Evolutionary conservation across 108 stramenopile genomes (phyloP), one percentile per base, ranked within the genome.

Genomic region (Epipyxis sp.): DNA sequence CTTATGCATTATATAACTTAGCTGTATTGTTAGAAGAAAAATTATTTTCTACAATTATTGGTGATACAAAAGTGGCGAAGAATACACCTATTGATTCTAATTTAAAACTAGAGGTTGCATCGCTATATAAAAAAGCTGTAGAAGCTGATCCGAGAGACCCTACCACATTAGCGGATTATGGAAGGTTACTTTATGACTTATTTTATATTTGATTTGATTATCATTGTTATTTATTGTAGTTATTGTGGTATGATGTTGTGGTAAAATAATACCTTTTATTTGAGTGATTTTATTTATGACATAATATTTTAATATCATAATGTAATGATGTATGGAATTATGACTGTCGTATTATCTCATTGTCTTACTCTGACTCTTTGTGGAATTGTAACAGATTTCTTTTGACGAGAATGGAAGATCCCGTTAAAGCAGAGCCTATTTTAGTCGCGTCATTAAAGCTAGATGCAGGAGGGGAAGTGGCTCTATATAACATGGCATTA

Each of bases 1-100:
- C 80, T 57, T 87, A 79, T 69, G 85, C 85, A 20, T 79, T 87
- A 16, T 87, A 87, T 80, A 87, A 87, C 69, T 67, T 87, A 1
- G 85, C 87, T 27, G 85, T 87, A 6, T 62, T 87, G 37, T 45
- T 79, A 42, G 85, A 87, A 69, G 87, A 87, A 62, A 42, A 79
- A 1, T 45, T 43, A 37, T 20, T 25, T 20, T 43, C 1, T 25
- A 42, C 25, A 25, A n/a, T 27, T 32, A 54, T 59, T 27, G 34
- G 76, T 1, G 29, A 1, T 2, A 77, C 6, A 20, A 30, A 20
- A 1, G 59, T 30, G 25, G 59, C 27, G 0, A 45, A 32, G 40
- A 16, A 44, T 30, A 44, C 74, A 1, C 10, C 25, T 27, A 1
- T 54, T 1, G 1, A 1, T 54, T 1, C 45, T 46, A 34, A 59